A percentile compares a stretch with the other conserved stretches of the same genome.
phyloP scores from a whole-genome alignment of 176 grass and related monocot species.

The Saccharum officinarum region DNA sequence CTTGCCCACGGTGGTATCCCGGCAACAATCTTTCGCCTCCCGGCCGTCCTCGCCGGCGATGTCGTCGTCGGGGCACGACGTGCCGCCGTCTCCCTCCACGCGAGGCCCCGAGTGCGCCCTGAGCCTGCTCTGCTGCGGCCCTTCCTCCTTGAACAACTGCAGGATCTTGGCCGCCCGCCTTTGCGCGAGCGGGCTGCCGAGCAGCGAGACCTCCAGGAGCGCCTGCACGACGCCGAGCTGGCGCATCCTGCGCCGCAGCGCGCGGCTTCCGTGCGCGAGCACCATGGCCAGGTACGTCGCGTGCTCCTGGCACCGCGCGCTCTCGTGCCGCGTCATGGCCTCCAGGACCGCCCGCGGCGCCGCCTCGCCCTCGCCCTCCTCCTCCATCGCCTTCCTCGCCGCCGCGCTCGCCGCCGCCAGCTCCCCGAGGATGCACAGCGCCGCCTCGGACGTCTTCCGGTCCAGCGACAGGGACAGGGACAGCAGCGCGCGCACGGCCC shows the following conservation, averaged over 20 bases:
- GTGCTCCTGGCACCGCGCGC: constrained; percentile 64
- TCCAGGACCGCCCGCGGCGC: constrained; percentile 55
- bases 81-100: background rate
- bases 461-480: constrained; percentile 10
- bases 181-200: constrained; percentile 63
- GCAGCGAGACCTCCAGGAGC: constrained; percentile 59
- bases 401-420: constrained; percentile 49
- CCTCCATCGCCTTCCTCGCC: constrained; percentile 46
- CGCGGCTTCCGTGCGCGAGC: constrained; percentile 41
- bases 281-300: constrained; percentile 75
- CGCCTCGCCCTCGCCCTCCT: constrained; percentile 45
- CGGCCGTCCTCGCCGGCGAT: background rate
- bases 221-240: constrained; percentile 59
- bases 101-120: constrained; percentile 68
- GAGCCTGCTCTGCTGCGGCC: background rate
- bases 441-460: constrained; percentile 31
- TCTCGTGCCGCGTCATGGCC: constrained; percentile 50
- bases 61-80: background rate
- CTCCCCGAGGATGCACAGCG: constrained; percentile 58
- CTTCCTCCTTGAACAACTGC: constrained; percentile 74
- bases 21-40: constrained; percentile 30
- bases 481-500: constrained; percentile 55
- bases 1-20: constrained; percentile 39
- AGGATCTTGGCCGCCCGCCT: constrained; percentile 72
- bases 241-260: constrained; percentile 39